These are phyloP conservation scores for Ceriops decandra DNA, from an alignment of 345 rosid genomes.

Conservation along the genomic window DNA sequence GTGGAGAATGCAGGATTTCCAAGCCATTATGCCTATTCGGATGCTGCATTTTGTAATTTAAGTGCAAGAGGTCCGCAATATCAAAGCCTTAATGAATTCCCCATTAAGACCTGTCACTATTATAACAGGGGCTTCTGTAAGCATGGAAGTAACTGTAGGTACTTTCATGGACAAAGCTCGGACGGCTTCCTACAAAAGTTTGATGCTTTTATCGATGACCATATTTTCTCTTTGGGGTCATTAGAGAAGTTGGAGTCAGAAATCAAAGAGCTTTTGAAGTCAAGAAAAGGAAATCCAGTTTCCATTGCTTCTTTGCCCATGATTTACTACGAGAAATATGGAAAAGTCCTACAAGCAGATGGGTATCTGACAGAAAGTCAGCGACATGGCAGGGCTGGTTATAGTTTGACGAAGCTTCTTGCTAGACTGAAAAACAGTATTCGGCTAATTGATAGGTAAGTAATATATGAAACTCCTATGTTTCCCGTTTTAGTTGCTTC, in stretches of 20 bases:
- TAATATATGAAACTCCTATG: background rate
- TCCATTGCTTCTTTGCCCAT: constrained; percentile 67
- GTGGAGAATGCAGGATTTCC: constrained; percentile 32
- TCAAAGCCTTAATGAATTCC: constrained; percentile 32
- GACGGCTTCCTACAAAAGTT: constrained; percentile 36
- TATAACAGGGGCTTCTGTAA: constrained; percentile 62
- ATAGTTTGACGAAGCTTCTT: constrained; percentile 62
- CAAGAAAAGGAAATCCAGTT: constrained; percentile 52
- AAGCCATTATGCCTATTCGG: constrained; percentile 27
- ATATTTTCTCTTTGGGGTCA: constrained; percentile 33
- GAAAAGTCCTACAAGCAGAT: constrained; percentile 61
- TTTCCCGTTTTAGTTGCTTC: background rate
- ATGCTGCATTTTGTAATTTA: constrained; percentile 27
- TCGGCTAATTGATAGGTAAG: constrained; percentile 53
- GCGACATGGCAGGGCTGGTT: constrained; percentile 68
- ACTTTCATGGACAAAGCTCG: constrained; percentile 41
- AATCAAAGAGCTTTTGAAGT: constrained; percentile 49
- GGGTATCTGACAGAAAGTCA: constrained; percentile 76
- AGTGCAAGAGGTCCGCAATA: constrained; percentile 27
- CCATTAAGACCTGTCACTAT: constrained; percentile 52
- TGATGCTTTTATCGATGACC: constrained; percentile 38
- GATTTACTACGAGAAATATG: constrained; percentile 57
- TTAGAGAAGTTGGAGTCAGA: constrained; percentile 52
- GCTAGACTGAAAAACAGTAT: constrained; percentile 44
- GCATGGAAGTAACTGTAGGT: constrained; percentile 61